Percentiles rank a stretch among this genome's conserved stretches.
These are phyloP conservation scores for Knufia fluminis DNA, from an alignment of 2,329 filamentous ascomycete species.

Conservation along the genomic window DNA sequence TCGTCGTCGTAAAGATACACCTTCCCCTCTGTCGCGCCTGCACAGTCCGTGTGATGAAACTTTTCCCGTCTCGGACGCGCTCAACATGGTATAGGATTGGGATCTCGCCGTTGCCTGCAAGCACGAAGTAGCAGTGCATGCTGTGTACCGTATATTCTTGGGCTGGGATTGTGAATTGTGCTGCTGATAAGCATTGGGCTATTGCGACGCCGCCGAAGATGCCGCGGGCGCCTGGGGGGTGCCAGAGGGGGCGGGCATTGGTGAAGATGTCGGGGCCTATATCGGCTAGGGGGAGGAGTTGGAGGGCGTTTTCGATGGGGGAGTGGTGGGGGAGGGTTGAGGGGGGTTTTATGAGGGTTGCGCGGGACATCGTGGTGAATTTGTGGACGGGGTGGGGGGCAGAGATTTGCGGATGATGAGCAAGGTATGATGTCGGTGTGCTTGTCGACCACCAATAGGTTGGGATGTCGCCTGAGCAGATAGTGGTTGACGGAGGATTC, in stretches of 20 bases:
- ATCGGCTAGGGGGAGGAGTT: conserved; percentile 67
- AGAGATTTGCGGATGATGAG: no score
- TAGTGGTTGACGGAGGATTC: not conserved
- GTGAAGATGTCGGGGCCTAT: conserved; percentile 67
- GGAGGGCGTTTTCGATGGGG: conserved; percentile 79
- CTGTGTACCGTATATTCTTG: conserved; percentile 73
- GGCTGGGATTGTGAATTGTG: conserved; percentile 71
- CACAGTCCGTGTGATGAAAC: conserved; percentile 88
- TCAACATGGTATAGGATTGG: conserved; percentile 95
- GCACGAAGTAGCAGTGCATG: conserved; percentile 98
- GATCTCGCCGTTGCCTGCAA: conserved; percentile 74
- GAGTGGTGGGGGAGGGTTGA: conserved; percentile 63
- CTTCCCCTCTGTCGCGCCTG: conserved; percentile 81
- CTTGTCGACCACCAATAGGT: no score
- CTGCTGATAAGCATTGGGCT: conserved; percentile 79
- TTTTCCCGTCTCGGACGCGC: conserved; percentile 78
- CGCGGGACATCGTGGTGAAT: conserved; percentile 3
- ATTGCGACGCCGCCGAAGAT: conserved; percentile 93
- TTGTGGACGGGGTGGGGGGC: not conserved
- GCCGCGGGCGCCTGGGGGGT: conserved; percentile 80
- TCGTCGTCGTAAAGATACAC: conserved; percentile 90
- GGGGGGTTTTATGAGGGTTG: conserved; percentile 65
- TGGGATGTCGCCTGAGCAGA: not conserved
- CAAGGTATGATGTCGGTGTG: no score
- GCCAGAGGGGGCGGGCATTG: conserved; percentile 85